A percentile compares a stretch with the other conserved stretches of the same genome.
phyloP scores from a whole-genome alignment of 106 monocot genomes.

The Acanthochlamys bracteata region DNA sequence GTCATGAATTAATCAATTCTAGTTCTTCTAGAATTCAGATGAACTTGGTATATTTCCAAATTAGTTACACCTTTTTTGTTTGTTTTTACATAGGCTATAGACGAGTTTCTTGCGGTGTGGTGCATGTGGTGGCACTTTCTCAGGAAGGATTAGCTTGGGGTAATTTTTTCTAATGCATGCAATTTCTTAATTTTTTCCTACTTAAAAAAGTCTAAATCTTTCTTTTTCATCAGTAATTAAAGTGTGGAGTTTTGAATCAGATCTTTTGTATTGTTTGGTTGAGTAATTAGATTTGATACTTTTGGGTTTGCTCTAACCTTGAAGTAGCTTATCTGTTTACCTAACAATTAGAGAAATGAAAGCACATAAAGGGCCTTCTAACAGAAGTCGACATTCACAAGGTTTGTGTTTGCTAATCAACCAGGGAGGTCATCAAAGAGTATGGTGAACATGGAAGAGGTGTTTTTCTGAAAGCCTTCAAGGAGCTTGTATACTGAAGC shows the following conservation, averaged over 20 bases:
- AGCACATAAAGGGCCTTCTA: background rate
- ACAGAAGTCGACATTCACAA: conserved; percentile 16
- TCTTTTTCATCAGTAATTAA: background rate
- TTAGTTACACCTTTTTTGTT: background rate
- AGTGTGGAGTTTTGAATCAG: background rate
- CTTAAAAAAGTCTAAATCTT: background rate
- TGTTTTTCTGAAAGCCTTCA: conserved; percentile 94
- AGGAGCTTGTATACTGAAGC: conserved; percentile 66
- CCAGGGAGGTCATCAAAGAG: conserved; percentile 99
- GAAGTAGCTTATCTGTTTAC: background rate
- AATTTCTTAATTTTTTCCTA: background rate
- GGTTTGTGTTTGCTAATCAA: conserved; percentile 42
- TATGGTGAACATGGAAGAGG: conserved; percentile 99
- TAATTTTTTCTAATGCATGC: conserved; percentile 20
- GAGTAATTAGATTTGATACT: background rate
- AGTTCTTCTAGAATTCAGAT: too few relatives aligned
- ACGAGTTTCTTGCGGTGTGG: conserved; percentile 93
- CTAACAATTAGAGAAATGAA: too few relatives aligned
- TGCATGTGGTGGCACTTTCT: conserved; percentile 88
- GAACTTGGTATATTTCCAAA: background rate
- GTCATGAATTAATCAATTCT: too few relatives aligned
- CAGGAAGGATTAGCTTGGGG: conserved; percentile 97
- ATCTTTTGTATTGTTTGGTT: background rate
- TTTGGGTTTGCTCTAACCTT: background rate
- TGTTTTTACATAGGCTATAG: conserved; percentile 40